Evolutionary conservation across 305 asterid genomes (phyloP), one percentile per base, ranked within the genome.

Genomic region (Fraxinus dipetala): DNA sequence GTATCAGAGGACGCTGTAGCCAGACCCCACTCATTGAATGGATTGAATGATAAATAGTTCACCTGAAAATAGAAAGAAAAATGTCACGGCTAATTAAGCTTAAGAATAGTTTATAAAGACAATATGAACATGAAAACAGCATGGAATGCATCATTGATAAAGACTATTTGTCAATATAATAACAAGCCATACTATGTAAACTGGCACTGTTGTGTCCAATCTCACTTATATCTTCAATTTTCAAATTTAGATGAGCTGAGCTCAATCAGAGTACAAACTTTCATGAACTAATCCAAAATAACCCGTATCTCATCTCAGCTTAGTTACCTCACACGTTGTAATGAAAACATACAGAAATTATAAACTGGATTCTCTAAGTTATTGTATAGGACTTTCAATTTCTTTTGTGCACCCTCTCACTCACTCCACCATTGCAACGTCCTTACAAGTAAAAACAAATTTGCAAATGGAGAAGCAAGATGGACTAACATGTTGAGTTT

Each of bases 1-100:
- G 93, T 81, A 86, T 96, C 98, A 77, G 99, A 94, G 56, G 99
- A 95, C 72, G 98, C 98, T 80, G 98, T 94, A 48, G 98, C 98
- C 84, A 94, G 83, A 85, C 90, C 78, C 98, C 97, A 94, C 83
- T 95, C 99, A 32, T 90, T 95, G 79, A 91, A 94, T 28, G 93
- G 97, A 84, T 94, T 96, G 92, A 96, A 96, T 40, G 97, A 92
- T 34, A 96, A 77, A 84, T 91, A 94, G 80, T 94, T 96, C 90
- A 96, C 98, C 98, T 94, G 92, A 83, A 85, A 87, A 26, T 18
- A 14, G 77, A 78, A 84, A 79, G 28, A 70, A 85, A 28, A 84
- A 26, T 24, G 80, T 13, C 48, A 6, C 72, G 75, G 20, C 26
- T 72, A 48, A 77, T 69, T 73, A 81, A 54, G 72, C 65, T 69